phyloP scores from a whole-genome alignment of 345 rosid species.

The Hirschfeldia incana region DNA sequence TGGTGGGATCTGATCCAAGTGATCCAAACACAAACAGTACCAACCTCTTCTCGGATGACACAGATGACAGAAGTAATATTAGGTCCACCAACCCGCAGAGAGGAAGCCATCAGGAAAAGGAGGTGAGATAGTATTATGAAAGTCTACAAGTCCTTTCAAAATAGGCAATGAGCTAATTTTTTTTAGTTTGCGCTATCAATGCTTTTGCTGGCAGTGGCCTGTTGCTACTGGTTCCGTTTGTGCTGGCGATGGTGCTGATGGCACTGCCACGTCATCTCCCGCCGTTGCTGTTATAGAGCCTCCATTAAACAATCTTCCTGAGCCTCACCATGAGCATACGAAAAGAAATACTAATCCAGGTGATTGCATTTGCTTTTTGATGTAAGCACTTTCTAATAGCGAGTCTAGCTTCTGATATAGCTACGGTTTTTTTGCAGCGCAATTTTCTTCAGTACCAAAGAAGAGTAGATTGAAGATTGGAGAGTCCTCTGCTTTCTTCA shows the following conservation, averaged over 20 bases:
- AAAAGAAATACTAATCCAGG: slow-evolving; percentile 68
- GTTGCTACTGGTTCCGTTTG: slow-evolving; percentile 27
- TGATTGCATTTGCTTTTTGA: slow-evolving; percentile 35
- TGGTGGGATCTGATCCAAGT: slow-evolving; percentile 84
- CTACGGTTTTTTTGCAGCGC: slow-evolving; percentile 50
- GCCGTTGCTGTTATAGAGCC: slow-evolving; percentile 39
- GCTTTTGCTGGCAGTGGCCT: slow-evolving; percentile 34
- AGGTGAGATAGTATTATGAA: slow-evolving; percentile 57
- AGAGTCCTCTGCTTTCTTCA: slow-evolving; percentile 93
- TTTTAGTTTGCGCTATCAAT: slow-evolving; percentile 21
- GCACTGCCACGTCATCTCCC: slow-evolving; percentile 36
- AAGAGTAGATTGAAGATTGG: slow-evolving; percentile 72
- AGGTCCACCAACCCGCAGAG: slow-evolving; percentile 62
- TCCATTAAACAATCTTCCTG: slow-evolving; percentile 33
- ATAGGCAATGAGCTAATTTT: slow-evolving; percentile 20
- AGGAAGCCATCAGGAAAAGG: slow-evolving; percentile 62
- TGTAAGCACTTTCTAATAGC: slow-evolving; percentile 9
- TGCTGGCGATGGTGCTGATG: slow-evolving; percentile 34
- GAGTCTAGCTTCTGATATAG: slow-evolving; percentile 6
- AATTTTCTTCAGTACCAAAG: slow-evolving; percentile 69
- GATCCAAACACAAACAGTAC: slow-evolving; percentile 93
- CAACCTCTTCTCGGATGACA: slow-evolving; percentile 87
- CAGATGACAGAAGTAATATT: slow-evolving; percentile 71
- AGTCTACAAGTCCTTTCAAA: slow-evolving; percentile 13
- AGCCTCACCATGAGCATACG: slow-evolving; percentile 54